phyloP scores from a whole-genome alignment of 306 rosid species.

The Sesbania bispinosa region DNA sequence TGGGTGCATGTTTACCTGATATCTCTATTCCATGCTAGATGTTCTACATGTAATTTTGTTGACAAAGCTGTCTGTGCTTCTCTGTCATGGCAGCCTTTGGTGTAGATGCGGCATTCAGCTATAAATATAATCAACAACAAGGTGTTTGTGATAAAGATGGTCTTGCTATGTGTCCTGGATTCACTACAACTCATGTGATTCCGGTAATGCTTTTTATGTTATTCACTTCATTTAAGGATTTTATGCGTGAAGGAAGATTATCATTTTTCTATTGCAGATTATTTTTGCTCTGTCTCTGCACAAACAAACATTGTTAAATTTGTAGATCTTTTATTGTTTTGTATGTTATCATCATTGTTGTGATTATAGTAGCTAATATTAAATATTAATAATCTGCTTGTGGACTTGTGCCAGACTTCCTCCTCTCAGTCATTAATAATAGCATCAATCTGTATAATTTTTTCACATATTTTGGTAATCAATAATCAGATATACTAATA shows the following conservation, averaged over 20 bases:
- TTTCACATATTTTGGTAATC: background rate
- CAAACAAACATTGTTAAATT: background rate
- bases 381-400: background rate
- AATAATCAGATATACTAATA: background rate
- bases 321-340: background rate
- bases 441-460: background rate
- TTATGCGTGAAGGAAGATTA: background rate
- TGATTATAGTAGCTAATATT: background rate
- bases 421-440: background rate
- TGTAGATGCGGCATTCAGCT: constrained; percentile 96
- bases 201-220: constrained; percentile 65
- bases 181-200: constrained; percentile 85
- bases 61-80: constrained; percentile 20
- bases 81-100: constrained; percentile 72
- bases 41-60: background rate
- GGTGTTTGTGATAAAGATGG: constrained; percentile 89
- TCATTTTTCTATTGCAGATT: background rate
- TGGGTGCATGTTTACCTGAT: background rate
- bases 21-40: constrained; percentile 15
- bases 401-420: background rate
- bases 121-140: constrained; percentile 71
- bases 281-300: background rate
- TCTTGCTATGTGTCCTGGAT: constrained; percentile 93
- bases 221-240: background rate
- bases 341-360: background rate